These are phyloP conservation scores for Claviceps paspali DNA, from an alignment of 2,329 filamentous ascomycete species.

Conservation along the genomic window DNA sequence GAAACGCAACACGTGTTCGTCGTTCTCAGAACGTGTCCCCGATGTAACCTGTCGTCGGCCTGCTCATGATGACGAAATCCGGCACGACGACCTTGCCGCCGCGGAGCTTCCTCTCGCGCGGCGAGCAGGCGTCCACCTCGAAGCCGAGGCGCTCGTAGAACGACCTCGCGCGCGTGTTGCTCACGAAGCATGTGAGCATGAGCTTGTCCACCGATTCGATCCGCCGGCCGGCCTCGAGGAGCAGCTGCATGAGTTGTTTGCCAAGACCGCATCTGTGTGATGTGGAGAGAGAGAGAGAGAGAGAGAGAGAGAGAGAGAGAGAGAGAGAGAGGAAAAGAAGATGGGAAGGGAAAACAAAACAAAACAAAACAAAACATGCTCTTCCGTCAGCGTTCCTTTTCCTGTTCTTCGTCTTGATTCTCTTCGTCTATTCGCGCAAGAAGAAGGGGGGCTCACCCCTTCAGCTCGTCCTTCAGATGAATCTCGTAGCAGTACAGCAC, in stretches of 20 bases:
- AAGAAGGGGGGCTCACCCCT: too few species aligned
- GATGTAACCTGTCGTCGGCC: conserved; percentile 17
- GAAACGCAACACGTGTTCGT: too few species aligned
- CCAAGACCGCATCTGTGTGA: conserved; percentile 56
- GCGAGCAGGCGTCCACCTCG: conserved; percentile 38
- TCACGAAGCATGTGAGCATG: conserved; percentile 60
- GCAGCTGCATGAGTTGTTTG: conserved; percentile 39
- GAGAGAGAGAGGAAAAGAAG: neutral
- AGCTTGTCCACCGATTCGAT: conserved; percentile 44
- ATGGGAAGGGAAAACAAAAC: neutral
- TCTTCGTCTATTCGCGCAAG: too few species aligned
- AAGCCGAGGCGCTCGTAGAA: conserved; percentile 52
- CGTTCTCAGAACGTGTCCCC: too few species aligned
- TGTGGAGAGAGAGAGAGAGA: too few species aligned
- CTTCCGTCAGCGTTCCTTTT: too few species aligned
- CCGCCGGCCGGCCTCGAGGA: conserved; percentile 35
- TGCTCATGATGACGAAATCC: conserved; percentile 48
- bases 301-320: too few species aligned
- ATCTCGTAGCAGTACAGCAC: conserved; percentile 72
- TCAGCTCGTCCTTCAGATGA: conserved; percentile 43
- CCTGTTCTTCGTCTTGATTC: too few species aligned
- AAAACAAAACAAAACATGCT: neutral
- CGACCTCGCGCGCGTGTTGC: conserved; percentile 38
- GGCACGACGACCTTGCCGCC: conserved; percentile 36
- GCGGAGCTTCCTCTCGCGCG: conserved; percentile 34